Evolutionary conservation across 176 grass and related monocot genomes (phyloP).

Genomic region (Bromus sterilis): DNA sequence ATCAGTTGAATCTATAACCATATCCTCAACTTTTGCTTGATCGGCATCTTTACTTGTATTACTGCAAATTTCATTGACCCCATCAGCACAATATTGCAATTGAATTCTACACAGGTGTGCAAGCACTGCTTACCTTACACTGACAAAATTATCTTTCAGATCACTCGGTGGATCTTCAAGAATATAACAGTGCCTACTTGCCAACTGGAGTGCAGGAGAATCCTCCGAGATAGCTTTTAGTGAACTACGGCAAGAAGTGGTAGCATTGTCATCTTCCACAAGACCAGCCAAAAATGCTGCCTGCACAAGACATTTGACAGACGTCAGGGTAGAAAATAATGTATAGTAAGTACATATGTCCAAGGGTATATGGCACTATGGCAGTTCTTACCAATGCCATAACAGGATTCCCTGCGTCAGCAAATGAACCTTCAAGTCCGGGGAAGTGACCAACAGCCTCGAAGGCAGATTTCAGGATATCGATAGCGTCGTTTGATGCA

Average conservation of each 20-base stretch:
- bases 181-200: conserved; percentile 89
- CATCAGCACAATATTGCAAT: conserved; percentile 16
- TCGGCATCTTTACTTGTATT: conserved; percentile 34
- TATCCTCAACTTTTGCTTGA: conserved; percentile 41
- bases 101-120: conserved; percentile 3
- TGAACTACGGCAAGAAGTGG: conserved; percentile 70
- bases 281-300: conserved; percentile 76
- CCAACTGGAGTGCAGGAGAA: conserved; percentile 79
- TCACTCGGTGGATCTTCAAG: conserved; percentile 83
- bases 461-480: conserved; percentile 84
- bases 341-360: background rate
- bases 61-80: conserved; percentile 37
- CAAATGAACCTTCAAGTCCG: conserved; percentile 71
- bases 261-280: conserved; percentile 56
- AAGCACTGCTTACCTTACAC: conserved; percentile 47
- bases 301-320: conserved; percentile 49
- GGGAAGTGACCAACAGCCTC: conserved; percentile 66
- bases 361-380: background rate
- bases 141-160: conserved; percentile 29
- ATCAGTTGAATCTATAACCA: conserved; percentile 16
- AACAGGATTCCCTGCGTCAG: conserved; percentile 89
- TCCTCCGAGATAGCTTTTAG: conserved; percentile 84
- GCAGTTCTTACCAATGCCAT: conserved; percentile 75
- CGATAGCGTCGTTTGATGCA: conserved; percentile 49
- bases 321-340: background rate